Percentiles rank a stretch among this genome's conserved stretches.
Evolutionary conservation across 1,139 yeast genomes (phyloP).

Genomic region (Geotrichum restrictum): DNA sequence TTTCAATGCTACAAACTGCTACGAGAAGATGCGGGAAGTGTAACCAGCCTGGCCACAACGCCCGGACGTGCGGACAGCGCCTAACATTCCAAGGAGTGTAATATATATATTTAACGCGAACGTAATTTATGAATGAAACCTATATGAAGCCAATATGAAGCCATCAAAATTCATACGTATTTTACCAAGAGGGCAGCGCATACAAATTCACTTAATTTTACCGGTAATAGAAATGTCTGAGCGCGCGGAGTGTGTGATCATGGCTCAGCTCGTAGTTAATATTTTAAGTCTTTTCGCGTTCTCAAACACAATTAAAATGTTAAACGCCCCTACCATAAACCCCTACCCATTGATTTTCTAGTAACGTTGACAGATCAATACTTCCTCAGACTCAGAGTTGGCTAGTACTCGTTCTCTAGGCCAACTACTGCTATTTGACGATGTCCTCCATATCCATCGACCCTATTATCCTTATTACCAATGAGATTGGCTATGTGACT

Average conservation of each 20-base stretch:
- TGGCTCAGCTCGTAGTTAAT: too few species aligned
- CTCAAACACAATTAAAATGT: too few species aligned
- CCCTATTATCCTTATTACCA: conserved; percentile 77
- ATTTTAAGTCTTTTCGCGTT: too few species aligned
- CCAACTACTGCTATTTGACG: neutral
- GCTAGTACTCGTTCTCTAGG: too few species aligned
- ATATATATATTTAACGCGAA: neutral
- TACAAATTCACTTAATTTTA: too few species aligned
- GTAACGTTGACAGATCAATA: neutral
- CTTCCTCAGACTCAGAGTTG: neutral
- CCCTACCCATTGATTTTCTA: neutral
- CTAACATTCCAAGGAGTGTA: conserved; percentile 20
- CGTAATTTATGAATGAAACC: neutral
- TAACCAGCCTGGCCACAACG: conserved; percentile 22
- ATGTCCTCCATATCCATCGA: conserved; percentile 47
- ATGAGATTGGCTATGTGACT: conserved; percentile 81
- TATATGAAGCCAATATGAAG: too few species aligned
- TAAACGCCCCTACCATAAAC: conserved; percentile 1
- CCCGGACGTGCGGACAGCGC: conserved; percentile 22
- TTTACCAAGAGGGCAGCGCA: too few species aligned
- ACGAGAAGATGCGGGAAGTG: conserved; percentile 22
- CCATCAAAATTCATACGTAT: too few species aligned
- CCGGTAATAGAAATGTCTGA: too few species aligned
- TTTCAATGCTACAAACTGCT: neutral
- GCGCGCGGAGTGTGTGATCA: too few species aligned